Percentiles rank a stretch among this genome's conserved stretches.
phyloP scores from a whole-genome alignment of 257 asterid species.

The Cynanchum wilfordii region DNA sequence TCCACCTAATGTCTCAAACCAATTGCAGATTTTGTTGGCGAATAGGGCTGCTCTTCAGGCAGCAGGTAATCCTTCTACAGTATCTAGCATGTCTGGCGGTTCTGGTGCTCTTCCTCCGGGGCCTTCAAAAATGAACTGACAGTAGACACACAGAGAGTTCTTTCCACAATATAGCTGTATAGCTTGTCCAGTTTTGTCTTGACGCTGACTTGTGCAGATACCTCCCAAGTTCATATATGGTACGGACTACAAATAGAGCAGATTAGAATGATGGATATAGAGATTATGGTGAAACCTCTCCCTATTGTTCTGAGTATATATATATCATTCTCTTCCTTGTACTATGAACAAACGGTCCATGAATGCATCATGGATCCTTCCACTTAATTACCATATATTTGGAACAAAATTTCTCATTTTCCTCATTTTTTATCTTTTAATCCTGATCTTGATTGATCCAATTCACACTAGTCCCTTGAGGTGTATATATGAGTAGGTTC shows the following conservation, averaged over 20 bases:
- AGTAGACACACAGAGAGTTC: neutral
- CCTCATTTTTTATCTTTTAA: no score
- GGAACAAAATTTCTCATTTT: neutral
- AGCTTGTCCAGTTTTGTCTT: constrained; percentile 1
- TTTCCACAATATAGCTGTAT: neutral
- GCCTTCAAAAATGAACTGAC: constrained; percentile 31
- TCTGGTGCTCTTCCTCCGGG: constrained; percentile 25
- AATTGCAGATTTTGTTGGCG: constrained; percentile 27
- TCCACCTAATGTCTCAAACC: constrained; percentile 26
- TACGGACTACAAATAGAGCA: neutral
- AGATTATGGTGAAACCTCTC: neutral
- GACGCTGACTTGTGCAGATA: neutral
- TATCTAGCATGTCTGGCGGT: constrained; percentile 21
- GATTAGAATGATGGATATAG: neutral
- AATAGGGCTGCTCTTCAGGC: constrained; percentile 23
- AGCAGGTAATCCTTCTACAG: constrained; percentile 15
- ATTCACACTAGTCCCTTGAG: no score
- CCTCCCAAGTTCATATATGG: neutral
- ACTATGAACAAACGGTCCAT: neutral
- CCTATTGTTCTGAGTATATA: neutral
- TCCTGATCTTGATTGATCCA: no score
- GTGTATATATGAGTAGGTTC: no score
- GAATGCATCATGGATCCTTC: neutral
- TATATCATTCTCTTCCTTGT: neutral
- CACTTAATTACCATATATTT: neutral